phyloP scores from a whole-genome alignment of 2,329 filamentous ascomycete genomes.

The Penicillium capsulatum region DNA sequence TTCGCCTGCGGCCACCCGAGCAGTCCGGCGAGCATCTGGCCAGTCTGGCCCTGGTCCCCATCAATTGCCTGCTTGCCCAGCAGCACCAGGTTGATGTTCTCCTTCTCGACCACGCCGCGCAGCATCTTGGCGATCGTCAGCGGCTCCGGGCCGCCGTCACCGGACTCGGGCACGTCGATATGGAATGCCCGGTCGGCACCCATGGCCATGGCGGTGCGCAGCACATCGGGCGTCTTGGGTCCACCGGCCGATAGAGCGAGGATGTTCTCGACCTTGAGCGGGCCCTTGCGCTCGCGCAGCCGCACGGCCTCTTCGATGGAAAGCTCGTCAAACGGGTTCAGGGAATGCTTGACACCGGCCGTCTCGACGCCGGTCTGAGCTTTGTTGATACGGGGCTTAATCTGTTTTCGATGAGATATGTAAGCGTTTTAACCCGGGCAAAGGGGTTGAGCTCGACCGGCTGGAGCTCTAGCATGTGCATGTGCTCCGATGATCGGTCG shows the following conservation, averaged over 20 bases:
- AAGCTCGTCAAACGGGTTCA: constrained; percentile 99
- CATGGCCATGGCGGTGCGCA: constrained; percentile 98
- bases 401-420: constrained; percentile 37
- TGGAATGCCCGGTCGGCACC: constrained; percentile 89
- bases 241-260: constrained; percentile 85
- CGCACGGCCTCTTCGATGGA: constrained; percentile 94
- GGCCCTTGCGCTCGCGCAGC: constrained; percentile 81
- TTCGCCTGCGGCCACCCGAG: constrained; percentile 93
- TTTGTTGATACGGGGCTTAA: constrained; percentile 68
- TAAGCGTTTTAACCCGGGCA: constrained; percentile 2
- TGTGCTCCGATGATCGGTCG: constrained; percentile 10
- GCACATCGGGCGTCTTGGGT: constrained; percentile 77
- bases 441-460: neutral
- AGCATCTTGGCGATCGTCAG: constrained; percentile 90
- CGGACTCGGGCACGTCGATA: constrained; percentile 71
- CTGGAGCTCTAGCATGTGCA: neutral
- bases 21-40: constrained; percentile 93
- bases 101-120: constrained; percentile 69
- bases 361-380: constrained; percentile 84
- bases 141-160: constrained; percentile 69
- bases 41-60: constrained; percentile 91
- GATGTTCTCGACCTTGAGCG: constrained; percentile 81
- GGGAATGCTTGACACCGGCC: constrained; percentile 88
- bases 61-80: constrained; percentile 98
- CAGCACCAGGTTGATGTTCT: constrained; percentile 87